Percentiles rank a stretch among this genome's conserved stretches.
These are phyloP conservation scores for Gynochthodes officinalis DNA, from an alignment of 257 asterid species.

Conservation along the genomic window DNA sequence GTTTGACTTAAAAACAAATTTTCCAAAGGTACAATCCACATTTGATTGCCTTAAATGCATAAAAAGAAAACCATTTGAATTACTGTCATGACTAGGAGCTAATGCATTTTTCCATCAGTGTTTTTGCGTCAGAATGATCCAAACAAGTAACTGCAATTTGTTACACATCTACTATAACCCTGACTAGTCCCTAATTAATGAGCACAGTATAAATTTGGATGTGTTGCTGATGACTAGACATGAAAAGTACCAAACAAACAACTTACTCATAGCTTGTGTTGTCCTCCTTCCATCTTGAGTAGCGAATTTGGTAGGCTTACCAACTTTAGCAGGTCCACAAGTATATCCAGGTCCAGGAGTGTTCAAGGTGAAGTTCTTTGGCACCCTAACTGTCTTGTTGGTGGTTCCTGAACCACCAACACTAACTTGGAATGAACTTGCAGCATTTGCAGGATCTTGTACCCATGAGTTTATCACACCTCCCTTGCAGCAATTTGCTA, in stretches of 20 bases:
- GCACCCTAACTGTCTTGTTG: slow-evolving; percentile 72
- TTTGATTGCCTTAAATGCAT: slow-evolving; percentile 1
- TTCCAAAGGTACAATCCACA: neutral
- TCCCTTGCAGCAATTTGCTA: slow-evolving; percentile 87
- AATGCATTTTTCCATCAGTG: neutral
- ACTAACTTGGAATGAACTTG: slow-evolving; percentile 67
- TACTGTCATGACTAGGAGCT: neutral
- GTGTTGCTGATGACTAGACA: neutral
- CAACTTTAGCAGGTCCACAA: slow-evolving; percentile 77
- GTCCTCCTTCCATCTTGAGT: slow-evolving; percentile 62
- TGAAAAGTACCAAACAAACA: neutral
- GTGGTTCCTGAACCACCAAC: slow-evolving; percentile 78
- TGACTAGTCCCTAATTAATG: neutral
- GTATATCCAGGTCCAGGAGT: slow-evolving; percentile 90
- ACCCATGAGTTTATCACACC: slow-evolving; percentile 76
- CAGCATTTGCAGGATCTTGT: slow-evolving; percentile 66
- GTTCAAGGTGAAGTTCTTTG: slow-evolving; percentile 67
- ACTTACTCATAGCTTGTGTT: slow-evolving; percentile 92
- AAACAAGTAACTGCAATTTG: neutral
- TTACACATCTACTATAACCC: neutral
- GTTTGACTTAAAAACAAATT: neutral
- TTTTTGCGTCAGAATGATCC: neutral
- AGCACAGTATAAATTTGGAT: neutral
- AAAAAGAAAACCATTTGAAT: neutral
- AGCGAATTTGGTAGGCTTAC: slow-evolving; percentile 57